Base-by-base conservation (phyloP, 352 stramenopile species). In the Pilasporangium apinafurcum region DNA sequence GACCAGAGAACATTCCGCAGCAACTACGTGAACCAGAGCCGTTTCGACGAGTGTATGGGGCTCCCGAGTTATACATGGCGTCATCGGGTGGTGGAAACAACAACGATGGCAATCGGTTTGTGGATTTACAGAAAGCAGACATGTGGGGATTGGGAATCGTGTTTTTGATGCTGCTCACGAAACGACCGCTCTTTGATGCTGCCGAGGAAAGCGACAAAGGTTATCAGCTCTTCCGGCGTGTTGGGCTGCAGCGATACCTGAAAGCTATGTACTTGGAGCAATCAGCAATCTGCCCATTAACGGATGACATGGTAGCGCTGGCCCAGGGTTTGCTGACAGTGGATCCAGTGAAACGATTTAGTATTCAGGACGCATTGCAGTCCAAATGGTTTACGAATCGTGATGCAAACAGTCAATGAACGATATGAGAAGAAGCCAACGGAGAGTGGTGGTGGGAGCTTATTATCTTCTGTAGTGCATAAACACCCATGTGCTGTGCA, bases 311-410 rank as follows among this genome's bases (percentile, higher is more conserved):
- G 31, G 42, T 96, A 12, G 68, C 78, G 28, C 56, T 98, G 8
- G 56, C 93, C 3, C 83, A 95, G 36, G 79, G 84, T 1, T 61
- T 97, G 30, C 60, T 97, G 4, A 69, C 85, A 18, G 59, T 95
- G 8, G 78, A 97, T 54, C 87, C 92, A 0, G 62, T 54, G 6
- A 68, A 88, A 29, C 68, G 92, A 5, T 64, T 96, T 1, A 86
- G 71, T 1, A 77, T 90, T 16, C 47, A 56, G 1, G 50, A 80
- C 16, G 86, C 87, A n/a, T 47, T 96, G 17, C 48, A 79, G 20
- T 71, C 73, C 48, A 56, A 59, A 8, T 97, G 69, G 69, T 35
- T 69, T 34, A 60, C 54, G 41, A 59, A n/a, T n/a, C n/a, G n/a
- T n/a, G n/a, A n/a, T n/a, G n/a, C n/a, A n/a, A n/a, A n/a, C n/a